Conservation (phyloP, 306 rosid species). For the Fragaria ananassa region DNA sequence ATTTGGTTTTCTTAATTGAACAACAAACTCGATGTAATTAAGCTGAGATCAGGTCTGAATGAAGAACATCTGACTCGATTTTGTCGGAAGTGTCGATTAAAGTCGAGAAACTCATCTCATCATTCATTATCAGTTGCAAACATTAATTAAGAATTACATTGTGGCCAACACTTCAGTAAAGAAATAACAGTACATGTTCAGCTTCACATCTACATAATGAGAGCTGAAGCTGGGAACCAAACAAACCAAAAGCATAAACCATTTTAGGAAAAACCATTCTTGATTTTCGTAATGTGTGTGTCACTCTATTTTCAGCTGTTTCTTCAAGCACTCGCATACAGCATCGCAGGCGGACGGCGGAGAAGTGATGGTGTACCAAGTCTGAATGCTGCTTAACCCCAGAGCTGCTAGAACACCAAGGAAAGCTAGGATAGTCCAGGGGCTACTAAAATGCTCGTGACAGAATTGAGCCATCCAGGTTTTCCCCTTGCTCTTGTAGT, state of each 20-base stretch:
- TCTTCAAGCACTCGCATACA: conserved; percentile 3
- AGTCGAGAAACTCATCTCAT: neutral
- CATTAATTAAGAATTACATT: neutral
- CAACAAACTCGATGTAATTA: neutral
- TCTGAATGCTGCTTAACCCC: conserved; percentile 6
- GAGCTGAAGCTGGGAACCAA: neutral
- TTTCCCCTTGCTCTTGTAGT: neutral
- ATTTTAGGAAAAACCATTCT: neutral
- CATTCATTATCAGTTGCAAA: neutral
- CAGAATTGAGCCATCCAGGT: conserved; percentile 23
- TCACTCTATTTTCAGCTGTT: neutral
- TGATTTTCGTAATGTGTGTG: neutral
- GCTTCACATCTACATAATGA: neutral
- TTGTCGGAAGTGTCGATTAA: neutral
- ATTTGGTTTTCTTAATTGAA: neutral
- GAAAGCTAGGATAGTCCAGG: conserved; percentile 30
- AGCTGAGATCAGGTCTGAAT: neutral
- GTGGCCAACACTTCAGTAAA: neutral
- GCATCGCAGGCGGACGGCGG: neutral
- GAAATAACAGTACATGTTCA: neutral
- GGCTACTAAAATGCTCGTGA: conserved; percentile 27
- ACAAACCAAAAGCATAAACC: neutral
- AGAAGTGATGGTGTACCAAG: neutral
- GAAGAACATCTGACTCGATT: neutral
- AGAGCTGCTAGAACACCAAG: neutral